Percentiles rank a stretch among this genome's conserved stretches.
Evolutionary conservation across 208 protist genomes (phyloP).

Genomic region (Herpetomonas tarakana): DNA sequence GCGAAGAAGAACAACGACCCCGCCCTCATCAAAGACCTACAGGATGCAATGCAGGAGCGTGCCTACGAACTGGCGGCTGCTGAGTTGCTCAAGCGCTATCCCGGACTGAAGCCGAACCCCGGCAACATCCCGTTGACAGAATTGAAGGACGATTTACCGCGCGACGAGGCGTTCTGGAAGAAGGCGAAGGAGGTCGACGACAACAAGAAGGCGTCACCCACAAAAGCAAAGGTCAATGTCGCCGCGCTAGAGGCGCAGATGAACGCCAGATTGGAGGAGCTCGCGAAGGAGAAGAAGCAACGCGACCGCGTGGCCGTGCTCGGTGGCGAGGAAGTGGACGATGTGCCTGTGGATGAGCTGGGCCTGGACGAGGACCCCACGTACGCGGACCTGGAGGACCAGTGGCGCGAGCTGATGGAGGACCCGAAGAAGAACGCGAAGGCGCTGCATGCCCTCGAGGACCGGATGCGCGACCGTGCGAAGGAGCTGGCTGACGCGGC

Average conservation of each 20-base stretch:
- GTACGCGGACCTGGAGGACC: conserved; percentile 23
- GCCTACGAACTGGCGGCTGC: conserved; percentile 23
- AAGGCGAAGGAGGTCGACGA: conserved; percentile 21
- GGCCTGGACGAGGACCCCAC: conserved; percentile 24
- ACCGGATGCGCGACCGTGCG: conserved; percentile 21
- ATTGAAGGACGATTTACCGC: conserved; percentile 33
- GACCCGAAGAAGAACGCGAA: conserved; percentile 30
- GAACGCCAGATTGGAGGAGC: conserved; percentile 28
- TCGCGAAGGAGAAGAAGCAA: conserved; percentile 27
- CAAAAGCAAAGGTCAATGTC: conserved; percentile 18
- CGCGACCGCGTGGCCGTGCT: conserved; percentile 14
- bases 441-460: conserved; percentile 16
- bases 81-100: conserved; percentile 30
- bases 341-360: conserved; percentile 29
- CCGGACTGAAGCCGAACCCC: conserved; percentile 1
- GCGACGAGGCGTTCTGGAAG: conserved; percentile 17
- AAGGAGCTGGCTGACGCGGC: conserved; percentile 25
- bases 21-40: conserved; percentile 8
- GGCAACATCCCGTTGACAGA: conserved; percentile 28
- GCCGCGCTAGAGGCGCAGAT: conserved; percentile 22
- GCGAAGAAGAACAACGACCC: conserved; percentile 15
- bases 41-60: conserved; percentile 9
- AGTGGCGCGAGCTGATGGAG: conserved; percentile 28
- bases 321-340: conserved; percentile 17
- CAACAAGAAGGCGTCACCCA: conserved; percentile 13